These are phyloP conservation scores for Pluteus cervinus DNA, from an alignment of 768 basidiomycete genomes.

Conservation along the genomic window DNA sequence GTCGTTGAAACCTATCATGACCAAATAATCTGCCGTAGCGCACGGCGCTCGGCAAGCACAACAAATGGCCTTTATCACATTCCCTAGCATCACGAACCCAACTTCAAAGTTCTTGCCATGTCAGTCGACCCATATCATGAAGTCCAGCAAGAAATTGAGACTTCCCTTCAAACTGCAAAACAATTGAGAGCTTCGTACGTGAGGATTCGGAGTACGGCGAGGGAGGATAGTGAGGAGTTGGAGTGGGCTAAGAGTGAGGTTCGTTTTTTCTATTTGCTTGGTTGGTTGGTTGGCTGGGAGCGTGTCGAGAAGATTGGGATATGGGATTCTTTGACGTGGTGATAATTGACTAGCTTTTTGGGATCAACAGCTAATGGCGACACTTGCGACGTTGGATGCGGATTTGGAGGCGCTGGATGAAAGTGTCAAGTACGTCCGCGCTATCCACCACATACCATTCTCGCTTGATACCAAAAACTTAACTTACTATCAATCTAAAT, in stretches of 20 bases:
- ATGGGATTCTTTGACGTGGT: no score
- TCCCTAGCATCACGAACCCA: no score
- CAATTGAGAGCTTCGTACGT: constrained; percentile 71
- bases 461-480: constrained; percentile 7
- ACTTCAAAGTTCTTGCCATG: no score
- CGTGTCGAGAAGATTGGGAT: no score
- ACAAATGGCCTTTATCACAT: no score
- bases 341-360: constrained; percentile 1
- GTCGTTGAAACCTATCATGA: no score
- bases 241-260: constrained; percentile 78
- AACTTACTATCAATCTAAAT: no score
- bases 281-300: no score
- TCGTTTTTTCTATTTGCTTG: constrained; percentile 12
- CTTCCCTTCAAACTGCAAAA: constrained; percentile 62
- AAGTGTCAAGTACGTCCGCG: constrained; percentile 66
- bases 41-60: no score
- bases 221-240: constrained; percentile 73
- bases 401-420: constrained; percentile 94
- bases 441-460: background rate
- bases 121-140: constrained; percentile 83
- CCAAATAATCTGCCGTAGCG: no score
- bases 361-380: constrained; percentile 57
- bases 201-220: constrained; percentile 72
- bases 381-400: constrained; percentile 71
- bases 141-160: constrained; percentile 78